Evolutionary conservation across 2,329 filamentous ascomycete genomes (phyloP), one percentile per base, ranked within the genome.

Genomic region (Chaetomiaceae sp.): DNA sequence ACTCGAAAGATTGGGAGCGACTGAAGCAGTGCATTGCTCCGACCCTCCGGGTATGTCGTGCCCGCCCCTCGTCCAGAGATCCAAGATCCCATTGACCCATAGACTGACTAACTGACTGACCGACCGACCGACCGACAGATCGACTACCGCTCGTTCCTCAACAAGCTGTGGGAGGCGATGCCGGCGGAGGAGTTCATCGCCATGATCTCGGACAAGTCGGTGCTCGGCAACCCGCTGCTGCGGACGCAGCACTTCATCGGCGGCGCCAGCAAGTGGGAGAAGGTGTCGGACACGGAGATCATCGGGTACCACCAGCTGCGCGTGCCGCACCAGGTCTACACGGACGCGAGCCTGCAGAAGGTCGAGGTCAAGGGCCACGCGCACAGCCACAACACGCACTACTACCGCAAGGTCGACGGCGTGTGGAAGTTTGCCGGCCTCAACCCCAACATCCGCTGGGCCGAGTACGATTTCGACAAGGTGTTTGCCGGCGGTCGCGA

Each of bases 121-220:
- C 12, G 15, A 5, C 12, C 6, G 2, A 8, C 18, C 10, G 17
- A 34, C 18, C 10, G 22, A 24, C 11, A 83, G 73, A 75, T 88
- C 58, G 85, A 89, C 71, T 89, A 89, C 74, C 78, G 76, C 41
- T 72, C 74, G 33, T 78, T 83, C 63, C 72, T 79, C 42, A 71
- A 78, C 62, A 75, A 75, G 59, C 62, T 76, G 46, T 83, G 78
- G 78, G 73, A 77, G 39, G 69, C 72, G 40, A 81, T 83, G 77
- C 68, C 75, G 1, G 75, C 77, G 1, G 71, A 75, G 3, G 76
- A 82, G n/a, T 84, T 74, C 65, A 67, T 83, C 60, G 58, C 63
- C 52, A 81, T 83, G 77, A 68, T 80, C 55, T 77, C 76, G 20
- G 69, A 72, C 58, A 64, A 68, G 17, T 63, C 69, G 2, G 78